These are phyloP conservation scores for Porogramme epimiltina DNA, from an alignment of 1,284 basidiomycete genomes.

Conservation along the genomic window DNA sequence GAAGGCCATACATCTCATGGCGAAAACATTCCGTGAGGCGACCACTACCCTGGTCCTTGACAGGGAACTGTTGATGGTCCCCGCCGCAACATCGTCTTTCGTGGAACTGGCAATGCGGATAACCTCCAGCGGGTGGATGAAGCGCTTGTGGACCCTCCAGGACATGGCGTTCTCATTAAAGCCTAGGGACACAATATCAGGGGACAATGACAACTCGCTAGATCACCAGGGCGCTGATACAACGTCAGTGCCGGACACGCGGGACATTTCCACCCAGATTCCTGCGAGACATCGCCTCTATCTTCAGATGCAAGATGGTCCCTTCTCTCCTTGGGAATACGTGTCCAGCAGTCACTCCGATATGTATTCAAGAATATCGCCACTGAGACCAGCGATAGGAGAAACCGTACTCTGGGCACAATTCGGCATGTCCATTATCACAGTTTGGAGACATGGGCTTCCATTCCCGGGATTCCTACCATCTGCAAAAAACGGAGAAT, in stretches of 20 bases:
- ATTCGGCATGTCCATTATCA: no score
- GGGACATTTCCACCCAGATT: no score
- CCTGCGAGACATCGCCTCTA: not conserved
- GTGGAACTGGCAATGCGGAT: not conserved
- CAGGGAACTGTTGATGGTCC: constrained; percentile 1
- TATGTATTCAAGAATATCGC: not conserved
- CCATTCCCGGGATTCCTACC: no score
- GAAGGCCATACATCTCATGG: constrained; percentile 3
- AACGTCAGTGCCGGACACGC: no score
- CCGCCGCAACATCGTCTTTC: not conserved
- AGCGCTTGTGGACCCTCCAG: constrained; percentile 4
- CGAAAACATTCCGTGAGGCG: not conserved
- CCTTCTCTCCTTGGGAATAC: not conserved
- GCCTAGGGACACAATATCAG: no score
- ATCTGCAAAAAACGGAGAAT: no score
- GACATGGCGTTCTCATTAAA: constrained; percentile 1
- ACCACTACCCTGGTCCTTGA: not conserved
- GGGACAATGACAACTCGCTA: no score
- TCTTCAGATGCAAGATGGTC: constrained; percentile 5
- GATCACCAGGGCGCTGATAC: no score
- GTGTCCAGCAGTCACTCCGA: not conserved
- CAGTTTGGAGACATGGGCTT: no score
- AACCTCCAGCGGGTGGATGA: constrained; percentile 4
- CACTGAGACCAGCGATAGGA: not conserved
- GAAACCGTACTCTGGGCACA: not conserved